A percentile compares a stretch with the other conserved stretches of the same genome.
Conservation (phyloP, 225 moss, liverwort and hornwort genomes). For the Climacium dendroides region DNA sequence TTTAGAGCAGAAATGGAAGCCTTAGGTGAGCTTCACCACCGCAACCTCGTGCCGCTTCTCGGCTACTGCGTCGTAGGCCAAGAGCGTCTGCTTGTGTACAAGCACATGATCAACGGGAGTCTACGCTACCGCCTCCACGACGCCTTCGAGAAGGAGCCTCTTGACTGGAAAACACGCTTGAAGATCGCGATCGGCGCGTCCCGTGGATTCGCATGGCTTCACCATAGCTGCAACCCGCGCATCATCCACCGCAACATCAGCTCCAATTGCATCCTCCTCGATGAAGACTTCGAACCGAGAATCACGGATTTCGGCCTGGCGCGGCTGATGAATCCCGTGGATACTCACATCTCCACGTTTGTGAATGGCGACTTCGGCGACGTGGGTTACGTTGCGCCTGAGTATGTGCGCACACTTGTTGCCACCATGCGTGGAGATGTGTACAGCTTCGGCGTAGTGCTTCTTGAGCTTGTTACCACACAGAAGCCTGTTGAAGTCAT, state of each 20-base stretch:
- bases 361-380: constrained; percentile 47
- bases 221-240: constrained; percentile 50
- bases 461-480: constrained; percentile 37
- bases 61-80: constrained; percentile 45
- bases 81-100: constrained; percentile 54
- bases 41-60: constrained; percentile 45
- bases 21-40: constrained; percentile 46
- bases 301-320: constrained; percentile 52
- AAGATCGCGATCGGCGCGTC: constrained; percentile 42
- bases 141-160: constrained; percentile 27
- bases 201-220: constrained; percentile 38
- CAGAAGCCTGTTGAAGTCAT: constrained; percentile 36
- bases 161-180: constrained; percentile 32
- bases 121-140: constrained; percentile 19
- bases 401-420: constrained; percentile 40
- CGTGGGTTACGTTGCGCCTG: constrained; percentile 50
- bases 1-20: constrained; percentile 54
- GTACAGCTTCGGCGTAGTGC: constrained; percentile 50
- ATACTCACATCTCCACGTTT: constrained; percentile 35
- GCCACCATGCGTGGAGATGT: constrained; percentile 47
- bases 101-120: constrained; percentile 57
- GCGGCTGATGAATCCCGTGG: constrained; percentile 30
- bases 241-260: constrained; percentile 54
- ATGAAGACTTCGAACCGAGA: constrained; percentile 33
- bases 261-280: constrained; percentile 36